phyloP scores from a whole-genome alignment of 2,329 filamentous ascomycete species.

The Grosmannia serpens region DNA sequence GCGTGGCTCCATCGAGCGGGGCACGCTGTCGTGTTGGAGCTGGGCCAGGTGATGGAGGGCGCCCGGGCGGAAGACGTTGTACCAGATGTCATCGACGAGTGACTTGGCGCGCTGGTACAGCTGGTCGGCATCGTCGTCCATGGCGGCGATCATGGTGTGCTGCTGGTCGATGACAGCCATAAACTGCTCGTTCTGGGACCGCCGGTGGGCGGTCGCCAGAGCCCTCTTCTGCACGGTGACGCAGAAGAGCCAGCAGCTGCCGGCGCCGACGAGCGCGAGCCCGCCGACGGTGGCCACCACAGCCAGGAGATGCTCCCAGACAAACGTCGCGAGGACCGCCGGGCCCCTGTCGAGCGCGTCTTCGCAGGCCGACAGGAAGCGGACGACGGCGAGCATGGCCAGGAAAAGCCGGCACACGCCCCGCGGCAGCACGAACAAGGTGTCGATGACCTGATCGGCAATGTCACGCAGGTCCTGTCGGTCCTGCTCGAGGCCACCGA shows the following conservation, averaged over 20 bases:
- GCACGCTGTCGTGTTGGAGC: neutral
- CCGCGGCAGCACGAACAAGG: neutral
- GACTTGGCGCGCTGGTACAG: neutral
- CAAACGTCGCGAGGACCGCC: neutral
- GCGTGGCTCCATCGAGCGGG: neutral
- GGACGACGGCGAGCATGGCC: neutral
- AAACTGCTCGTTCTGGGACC: neutral
- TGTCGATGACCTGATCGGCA: no score
- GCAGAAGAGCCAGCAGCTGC: neutral
- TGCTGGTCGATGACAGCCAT: neutral
- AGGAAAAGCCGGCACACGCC: neutral
- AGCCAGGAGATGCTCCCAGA: neutral
- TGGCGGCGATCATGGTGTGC: neutral
- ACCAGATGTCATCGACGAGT: neutral
- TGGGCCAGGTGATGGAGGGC: neutral
- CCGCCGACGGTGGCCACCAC: neutral
- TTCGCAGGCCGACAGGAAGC: neutral
- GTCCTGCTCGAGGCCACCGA: neutral
- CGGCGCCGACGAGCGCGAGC: neutral
- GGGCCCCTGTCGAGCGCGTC: neutral
- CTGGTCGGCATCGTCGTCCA: neutral
- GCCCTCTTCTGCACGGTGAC: neutral
- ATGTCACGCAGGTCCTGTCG: neutral
- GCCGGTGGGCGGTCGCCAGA: neutral
- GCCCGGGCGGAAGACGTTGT: neutral